Conservation (phyloP, 495 filamentous ascomycete genomes). For the Penicillium daleae region DNA sequence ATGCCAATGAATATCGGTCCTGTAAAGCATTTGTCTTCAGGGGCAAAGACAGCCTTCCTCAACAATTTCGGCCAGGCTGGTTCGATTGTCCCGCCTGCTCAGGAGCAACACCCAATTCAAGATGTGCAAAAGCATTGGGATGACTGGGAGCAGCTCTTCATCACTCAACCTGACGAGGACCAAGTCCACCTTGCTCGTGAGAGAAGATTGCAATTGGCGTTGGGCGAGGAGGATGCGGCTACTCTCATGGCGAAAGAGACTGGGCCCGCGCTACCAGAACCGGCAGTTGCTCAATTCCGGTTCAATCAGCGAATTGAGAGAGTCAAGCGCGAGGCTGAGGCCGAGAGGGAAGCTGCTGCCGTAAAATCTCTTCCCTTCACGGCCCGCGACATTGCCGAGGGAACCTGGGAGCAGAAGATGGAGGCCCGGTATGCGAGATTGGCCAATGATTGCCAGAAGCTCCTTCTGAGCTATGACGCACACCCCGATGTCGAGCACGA, state of each 20-base stretch:
- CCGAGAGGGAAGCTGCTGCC: background rate
- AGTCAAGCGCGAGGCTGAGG: background rate
- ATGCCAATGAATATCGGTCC: background rate
- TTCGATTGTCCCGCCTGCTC: background rate
- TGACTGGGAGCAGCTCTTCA: background rate
- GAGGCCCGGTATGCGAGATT: background rate
- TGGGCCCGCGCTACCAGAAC: background rate
- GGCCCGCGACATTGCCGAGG: background rate
- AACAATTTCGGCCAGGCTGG: background rate
- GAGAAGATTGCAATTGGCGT: background rate
- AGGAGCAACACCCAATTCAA: background rate
- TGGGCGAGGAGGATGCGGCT: background rate
- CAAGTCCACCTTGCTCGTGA: background rate
- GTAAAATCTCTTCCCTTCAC: background rate
- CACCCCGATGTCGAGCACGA: background rate
- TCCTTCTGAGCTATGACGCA: background rate
- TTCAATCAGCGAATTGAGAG: background rate
- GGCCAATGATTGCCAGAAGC: background rate
- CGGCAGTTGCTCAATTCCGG: background rate
- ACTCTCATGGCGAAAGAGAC: background rate
- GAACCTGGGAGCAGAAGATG: constrained; percentile 1
- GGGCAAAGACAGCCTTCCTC: background rate
- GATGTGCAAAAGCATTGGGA: background rate
- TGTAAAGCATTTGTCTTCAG: background rate
- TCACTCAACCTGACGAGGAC: background rate